phyloP scores from a whole-genome alignment of 495 filamentous ascomycete genomes.

The Trichoderma gamsii region DNA sequence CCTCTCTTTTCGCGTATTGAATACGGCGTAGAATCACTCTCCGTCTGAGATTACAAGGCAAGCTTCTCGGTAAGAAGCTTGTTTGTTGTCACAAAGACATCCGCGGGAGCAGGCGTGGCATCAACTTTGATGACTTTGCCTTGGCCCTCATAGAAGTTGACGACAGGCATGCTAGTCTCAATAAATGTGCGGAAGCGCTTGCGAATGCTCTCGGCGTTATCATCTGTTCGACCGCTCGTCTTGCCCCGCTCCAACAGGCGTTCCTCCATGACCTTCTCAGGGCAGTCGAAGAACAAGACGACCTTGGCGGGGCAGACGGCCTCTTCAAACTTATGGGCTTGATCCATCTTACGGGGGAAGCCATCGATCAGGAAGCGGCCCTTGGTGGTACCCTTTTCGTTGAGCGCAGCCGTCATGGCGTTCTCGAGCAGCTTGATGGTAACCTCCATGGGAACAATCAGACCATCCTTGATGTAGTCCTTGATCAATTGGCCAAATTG shows the following conservation, averaged over 20 bases:
- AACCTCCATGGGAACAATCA: slow-evolving; percentile 97
- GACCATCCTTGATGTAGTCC: slow-evolving; percentile 82
- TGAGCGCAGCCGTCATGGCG: slow-evolving; percentile 67
- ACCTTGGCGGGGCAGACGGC: slow-evolving; percentile 75
- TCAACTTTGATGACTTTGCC: slow-evolving; percentile 72
- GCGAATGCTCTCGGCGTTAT: slow-evolving; percentile 90
- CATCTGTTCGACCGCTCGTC: slow-evolving; percentile 84
- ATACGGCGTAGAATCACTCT: too few species aligned
- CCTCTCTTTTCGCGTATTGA: too few species aligned
- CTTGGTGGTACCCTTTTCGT: slow-evolving; percentile 31
- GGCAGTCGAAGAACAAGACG: slow-evolving; percentile 87
- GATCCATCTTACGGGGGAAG: slow-evolving; percentile 95
- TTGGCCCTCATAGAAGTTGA: slow-evolving; percentile 72
- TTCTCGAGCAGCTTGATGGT: slow-evolving; percentile 91
- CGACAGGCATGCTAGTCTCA: slow-evolving; percentile 95
- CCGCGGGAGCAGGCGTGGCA: slow-evolving; percentile 59
- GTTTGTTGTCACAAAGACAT: slow-evolving; percentile 68
- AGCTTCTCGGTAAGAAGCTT: slow-evolving; percentile 30
- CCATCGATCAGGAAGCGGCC: slow-evolving; percentile 83
- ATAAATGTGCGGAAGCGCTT: slow-evolving; percentile 92
- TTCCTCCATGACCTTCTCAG: slow-evolving; percentile 78
- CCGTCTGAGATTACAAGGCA: slow-evolving; percentile 17
- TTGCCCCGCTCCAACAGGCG: slow-evolving; percentile 81
- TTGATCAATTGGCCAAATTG: slow-evolving; percentile 89
- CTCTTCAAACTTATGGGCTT: slow-evolving; percentile 87